phyloP scores from a whole-genome alignment of 2,329 filamentous ascomycete species.

The Colletotrichum tropicale region DNA sequence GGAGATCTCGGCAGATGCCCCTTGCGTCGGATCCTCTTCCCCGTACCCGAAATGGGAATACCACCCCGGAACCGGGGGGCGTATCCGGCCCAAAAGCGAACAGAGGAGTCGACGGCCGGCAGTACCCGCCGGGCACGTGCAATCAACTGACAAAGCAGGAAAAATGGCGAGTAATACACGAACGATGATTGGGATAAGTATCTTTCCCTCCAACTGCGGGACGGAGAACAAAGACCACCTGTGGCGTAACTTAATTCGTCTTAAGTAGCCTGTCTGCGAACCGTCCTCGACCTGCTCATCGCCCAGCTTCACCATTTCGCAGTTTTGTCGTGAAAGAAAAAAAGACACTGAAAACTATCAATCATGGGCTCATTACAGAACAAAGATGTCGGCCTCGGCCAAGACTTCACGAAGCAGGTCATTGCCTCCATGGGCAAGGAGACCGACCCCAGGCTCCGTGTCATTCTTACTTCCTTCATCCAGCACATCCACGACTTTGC shows the following conservation, averaged over 20 bases:
- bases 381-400: slow-evolving; percentile 28
- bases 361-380: slow-evolving; percentile 16
- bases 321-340: not conserved
- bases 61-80: not conserved
- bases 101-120: not conserved
- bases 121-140: slow-evolving; percentile 6
- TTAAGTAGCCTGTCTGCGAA: not conserved
- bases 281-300: not conserved
- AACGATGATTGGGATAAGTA: not conserved
- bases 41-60: slow-evolving; percentile 1
- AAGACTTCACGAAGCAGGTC: slow-evolving; percentile 73
- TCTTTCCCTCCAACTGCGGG: not conserved
- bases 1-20: not conserved
- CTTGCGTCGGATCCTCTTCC: not conserved
- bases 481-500: slow-evolving; percentile 82
- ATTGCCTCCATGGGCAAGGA: slow-evolving; percentile 77
- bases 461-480: slow-evolving; percentile 72
- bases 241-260: not conserved
- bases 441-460: slow-evolving; percentile 69
- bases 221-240: not conserved
- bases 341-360: not conserved
- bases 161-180: not conserved
- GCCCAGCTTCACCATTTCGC: not conserved
- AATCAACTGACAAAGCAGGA: not conserved
- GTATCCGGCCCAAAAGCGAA: not conserved